phyloP scores from a whole-genome alignment of 108 stramenopile species.

The Chaetoceros muelleri region DNA sequence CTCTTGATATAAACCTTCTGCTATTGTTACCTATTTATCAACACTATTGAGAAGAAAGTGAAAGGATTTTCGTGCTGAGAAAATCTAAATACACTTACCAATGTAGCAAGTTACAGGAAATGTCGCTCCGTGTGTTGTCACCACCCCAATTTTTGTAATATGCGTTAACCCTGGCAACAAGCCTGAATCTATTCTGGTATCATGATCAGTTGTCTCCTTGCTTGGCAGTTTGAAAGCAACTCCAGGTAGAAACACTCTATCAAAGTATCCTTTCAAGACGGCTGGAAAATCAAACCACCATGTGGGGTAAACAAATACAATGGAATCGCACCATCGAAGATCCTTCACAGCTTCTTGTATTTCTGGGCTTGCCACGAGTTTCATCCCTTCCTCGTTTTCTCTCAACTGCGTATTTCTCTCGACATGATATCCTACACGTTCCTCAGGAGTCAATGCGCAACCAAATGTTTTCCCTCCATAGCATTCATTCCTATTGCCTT shows the following conservation, averaged over 20 bases:
- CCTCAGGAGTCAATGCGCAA: no score
- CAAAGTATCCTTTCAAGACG: conserved; percentile 31
- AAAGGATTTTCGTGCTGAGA: no score
- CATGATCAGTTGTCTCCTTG: background rate
- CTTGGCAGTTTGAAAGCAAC: conserved; percentile 5
- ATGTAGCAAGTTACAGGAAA: conserved; percentile 3
- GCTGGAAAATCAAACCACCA: conserved; percentile 43
- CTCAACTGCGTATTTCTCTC: no score
- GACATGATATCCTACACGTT: no score
- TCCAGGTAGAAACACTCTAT: conserved; percentile 21
- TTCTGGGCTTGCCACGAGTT: no score
- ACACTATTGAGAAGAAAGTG: no score
- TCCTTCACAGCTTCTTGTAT: conserved; percentile 8
- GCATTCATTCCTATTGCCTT: no score
- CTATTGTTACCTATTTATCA: conserved; percentile 19
- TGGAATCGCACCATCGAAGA: conserved; percentile 21
- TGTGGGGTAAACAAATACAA: conserved; percentile 40
- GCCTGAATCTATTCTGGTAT: background rate
- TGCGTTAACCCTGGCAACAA: conserved; percentile 10
- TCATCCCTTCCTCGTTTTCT: no score
- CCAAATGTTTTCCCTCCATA: no score
- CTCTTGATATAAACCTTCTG: conserved; percentile 13
- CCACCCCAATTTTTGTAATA: conserved; percentile 6
- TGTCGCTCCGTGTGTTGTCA: conserved; percentile 15
- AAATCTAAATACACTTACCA: no score